These are phyloP conservation scores for Tylopilus sp. DNA, from an alignment of 1,284 basidiomycete genomes.

Conservation along the genomic window DNA sequence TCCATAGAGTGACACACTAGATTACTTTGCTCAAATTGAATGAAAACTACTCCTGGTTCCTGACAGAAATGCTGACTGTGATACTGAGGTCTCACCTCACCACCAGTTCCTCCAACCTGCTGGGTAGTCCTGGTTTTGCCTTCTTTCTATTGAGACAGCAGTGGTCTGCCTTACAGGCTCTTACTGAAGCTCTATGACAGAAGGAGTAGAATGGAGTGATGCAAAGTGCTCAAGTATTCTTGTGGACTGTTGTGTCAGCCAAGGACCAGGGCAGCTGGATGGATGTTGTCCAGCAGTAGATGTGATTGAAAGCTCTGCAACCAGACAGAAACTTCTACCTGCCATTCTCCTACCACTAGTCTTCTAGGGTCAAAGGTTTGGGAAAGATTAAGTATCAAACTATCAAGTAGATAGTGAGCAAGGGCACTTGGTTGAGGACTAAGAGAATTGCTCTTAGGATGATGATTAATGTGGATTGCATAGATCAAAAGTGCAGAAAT, in stretches of 20 bases:
- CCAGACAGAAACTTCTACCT: neutral
- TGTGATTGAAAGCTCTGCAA: neutral
- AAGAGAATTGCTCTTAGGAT: no score
- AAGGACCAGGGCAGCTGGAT: neutral
- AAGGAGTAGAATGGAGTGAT: no score
- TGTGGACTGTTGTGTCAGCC: no score
- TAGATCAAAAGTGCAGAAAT: no score
- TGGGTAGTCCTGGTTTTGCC: neutral
- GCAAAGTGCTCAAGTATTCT: neutral
- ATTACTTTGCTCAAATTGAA: neutral
- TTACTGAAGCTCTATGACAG: neutral
- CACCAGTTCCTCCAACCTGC: neutral
- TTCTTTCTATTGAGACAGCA: neutral
- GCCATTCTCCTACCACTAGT: neutral
- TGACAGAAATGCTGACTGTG: neutral
- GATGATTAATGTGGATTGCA: no score
- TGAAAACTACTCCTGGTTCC: neutral
- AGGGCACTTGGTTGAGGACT: no score
- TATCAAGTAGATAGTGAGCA: no score
- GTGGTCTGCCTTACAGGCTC: neutral
- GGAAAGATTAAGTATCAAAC: no score
- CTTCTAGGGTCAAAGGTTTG: no score
- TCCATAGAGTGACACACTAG: neutral
- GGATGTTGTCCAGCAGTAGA: neutral
- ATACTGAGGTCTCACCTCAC: neutral